phyloP scores from a whole-genome alignment of 2,329 filamentous ascomycete species.

The Amphichorda felina region DNA sequence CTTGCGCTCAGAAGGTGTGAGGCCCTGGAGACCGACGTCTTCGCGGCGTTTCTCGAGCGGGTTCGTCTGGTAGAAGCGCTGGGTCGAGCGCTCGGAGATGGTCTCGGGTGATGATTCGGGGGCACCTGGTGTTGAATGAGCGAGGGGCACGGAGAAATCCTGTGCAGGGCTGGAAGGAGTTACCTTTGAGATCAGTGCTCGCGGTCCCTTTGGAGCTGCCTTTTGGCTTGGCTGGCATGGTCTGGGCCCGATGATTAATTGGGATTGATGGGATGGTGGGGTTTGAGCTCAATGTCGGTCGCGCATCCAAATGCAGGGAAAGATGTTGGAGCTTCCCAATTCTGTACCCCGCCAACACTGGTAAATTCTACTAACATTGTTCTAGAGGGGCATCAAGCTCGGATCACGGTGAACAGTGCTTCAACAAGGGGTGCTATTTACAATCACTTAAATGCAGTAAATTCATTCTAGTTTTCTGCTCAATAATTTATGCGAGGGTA shows the following conservation, averaged over 20 bases:
- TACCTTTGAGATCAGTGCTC: conserved; percentile 12
- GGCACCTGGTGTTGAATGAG: conserved; percentile 5
- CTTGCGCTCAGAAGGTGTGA: conserved; percentile 35
- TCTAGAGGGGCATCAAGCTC: background rate
- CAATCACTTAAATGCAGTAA: background rate
- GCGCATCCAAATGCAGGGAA: conserved; percentile 8
- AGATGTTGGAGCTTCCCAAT: conserved; percentile 3
- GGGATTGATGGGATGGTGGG: conserved; percentile 3
- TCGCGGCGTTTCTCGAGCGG: conserved; percentile 33
- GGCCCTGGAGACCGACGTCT: conserved; percentile 28
- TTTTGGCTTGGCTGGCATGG: conserved; percentile 26
- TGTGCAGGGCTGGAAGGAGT: no score
- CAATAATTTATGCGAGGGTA: no score
- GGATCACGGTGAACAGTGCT: no score
- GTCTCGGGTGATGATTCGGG: conserved; percentile 27
- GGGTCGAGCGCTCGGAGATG: conserved; percentile 32
- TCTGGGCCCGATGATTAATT: conserved; percentile 3
- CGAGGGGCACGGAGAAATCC: background rate
- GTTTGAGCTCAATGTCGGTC: background rate
- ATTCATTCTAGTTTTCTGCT: no score
- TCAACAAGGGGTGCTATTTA: no score
- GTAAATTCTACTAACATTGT: conserved; percentile 1
- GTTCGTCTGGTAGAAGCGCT: conserved; percentile 37
- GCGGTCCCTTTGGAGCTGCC: conserved; percentile 17
- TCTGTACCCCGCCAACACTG: background rate